A percentile compares a stretch with the other conserved stretches of the same genome.
These are phyloP conservation scores for Atkinsonella hypoxylon DNA, from an alignment of 2,329 filamentous ascomycete species.

Conservation along the genomic window DNA sequence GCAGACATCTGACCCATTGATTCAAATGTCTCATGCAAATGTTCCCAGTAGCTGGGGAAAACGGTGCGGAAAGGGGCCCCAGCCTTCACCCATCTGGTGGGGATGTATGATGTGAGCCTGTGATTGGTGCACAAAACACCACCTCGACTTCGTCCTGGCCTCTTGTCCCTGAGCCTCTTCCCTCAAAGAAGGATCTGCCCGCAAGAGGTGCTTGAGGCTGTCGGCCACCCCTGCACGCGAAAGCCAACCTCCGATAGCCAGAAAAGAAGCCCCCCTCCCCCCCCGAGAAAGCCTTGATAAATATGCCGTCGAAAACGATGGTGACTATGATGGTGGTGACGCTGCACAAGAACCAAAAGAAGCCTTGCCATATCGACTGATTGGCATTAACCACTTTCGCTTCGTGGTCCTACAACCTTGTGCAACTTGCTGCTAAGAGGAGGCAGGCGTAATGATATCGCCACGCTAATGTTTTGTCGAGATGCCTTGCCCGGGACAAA, in stretches of 20 bases:
- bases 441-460: background rate
- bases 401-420: background rate
- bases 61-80: background rate
- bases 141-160: background rate
- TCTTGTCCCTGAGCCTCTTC: background rate
- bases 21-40: background rate
- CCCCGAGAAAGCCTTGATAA: background rate
- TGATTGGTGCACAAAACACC: background rate
- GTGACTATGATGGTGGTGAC: background rate
- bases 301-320: background rate
- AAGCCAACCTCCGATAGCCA: background rate
- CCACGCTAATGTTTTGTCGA: background rate
- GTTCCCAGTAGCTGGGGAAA: background rate
- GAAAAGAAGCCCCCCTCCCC: background rate
- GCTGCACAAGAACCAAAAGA: no score
- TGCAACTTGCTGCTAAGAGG: background rate
- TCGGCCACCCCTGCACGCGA: background rate
- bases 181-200: background rate
- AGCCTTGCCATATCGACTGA: no score
- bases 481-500: background rate
- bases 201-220: background rate
- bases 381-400: background rate
- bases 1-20: no score
- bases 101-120: background rate
- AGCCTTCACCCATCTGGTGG: background rate